A percentile compares a stretch with the other conserved stretches of the same genome.
Evolutionary conservation across 2,329 filamentous ascomycete species (phyloP).

Genomic region (Beauveria bassiana): DNA sequence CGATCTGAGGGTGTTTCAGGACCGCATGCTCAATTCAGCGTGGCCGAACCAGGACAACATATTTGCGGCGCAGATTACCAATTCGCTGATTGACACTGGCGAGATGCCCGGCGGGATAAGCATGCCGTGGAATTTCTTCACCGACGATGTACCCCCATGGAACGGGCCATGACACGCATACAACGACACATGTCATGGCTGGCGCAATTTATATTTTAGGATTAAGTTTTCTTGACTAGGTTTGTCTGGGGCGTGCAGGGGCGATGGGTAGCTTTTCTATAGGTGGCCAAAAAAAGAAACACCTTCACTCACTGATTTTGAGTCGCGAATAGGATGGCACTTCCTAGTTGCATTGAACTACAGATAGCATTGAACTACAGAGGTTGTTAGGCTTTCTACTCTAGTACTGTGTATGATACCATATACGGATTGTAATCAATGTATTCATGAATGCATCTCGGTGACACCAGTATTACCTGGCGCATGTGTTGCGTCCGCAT

Average conservation of each 20-base stretch:
- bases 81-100: slow-evolving; percentile 17
- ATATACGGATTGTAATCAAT: background rate
- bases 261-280: background rate
- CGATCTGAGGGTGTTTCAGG: slow-evolving; percentile 26
- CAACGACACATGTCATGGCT: background rate
- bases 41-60: slow-evolving; percentile 26
- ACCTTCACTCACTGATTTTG: background rate
- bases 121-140: slow-evolving; percentile 24
- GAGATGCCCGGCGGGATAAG: slow-evolving; percentile 16
- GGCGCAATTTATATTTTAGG: background rate
- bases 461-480: too few species aligned
- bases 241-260: background rate
- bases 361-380: background rate
- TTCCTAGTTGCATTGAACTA: background rate
- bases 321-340: background rate
- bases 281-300: background rate
- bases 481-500: too few species aligned
- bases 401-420: background rate
- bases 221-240: background rate
- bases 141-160: slow-evolving; percentile 16
- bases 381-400: background rate
- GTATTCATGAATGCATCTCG: too few species aligned
- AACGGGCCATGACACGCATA: background rate
- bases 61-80: slow-evolving; percentile 22
- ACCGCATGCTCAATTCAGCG: slow-evolving; percentile 21